phyloP scores from a whole-genome alignment of 331 rosid species.

The Quercus lobata region DNA sequence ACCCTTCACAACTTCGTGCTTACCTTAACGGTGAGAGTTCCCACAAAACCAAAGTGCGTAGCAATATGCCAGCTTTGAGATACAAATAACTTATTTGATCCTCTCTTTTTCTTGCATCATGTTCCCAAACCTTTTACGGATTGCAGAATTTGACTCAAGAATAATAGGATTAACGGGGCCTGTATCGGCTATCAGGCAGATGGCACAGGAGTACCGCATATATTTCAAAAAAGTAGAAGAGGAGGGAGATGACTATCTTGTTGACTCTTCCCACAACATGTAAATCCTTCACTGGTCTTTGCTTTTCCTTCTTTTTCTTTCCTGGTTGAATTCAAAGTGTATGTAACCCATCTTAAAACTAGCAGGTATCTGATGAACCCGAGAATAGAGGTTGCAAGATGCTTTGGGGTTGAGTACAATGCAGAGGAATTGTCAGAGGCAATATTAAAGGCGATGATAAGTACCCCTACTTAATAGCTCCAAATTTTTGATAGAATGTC shows the following conservation, averaged over 20 bases:
- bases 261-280: slow-evolving; percentile 85
- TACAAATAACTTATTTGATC: neutral
- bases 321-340: slow-evolving; percentile 14
- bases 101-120: neutral
- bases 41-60: neutral
- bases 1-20: slow-evolving; percentile 65
- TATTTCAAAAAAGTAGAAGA: slow-evolving; percentile 77
- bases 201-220: slow-evolving; percentile 86
- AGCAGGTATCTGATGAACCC: slow-evolving; percentile 84
- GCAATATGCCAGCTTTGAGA: neutral
- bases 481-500: neutral
- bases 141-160: slow-evolving; percentile 77
- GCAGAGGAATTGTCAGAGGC: slow-evolving; percentile 65
- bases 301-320: neutral
- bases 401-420: slow-evolving; percentile 80
- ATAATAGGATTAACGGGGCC: slow-evolving; percentile 79
- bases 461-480: slow-evolving; percentile 26
- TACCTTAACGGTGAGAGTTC: slow-evolving; percentile 74
- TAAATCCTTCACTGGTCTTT: slow-evolving; percentile 29
- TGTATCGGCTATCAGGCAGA: slow-evolving; percentile 69
- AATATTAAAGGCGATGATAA: slow-evolving; percentile 48
- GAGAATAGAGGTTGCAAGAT: slow-evolving; percentile 74
- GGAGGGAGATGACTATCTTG: slow-evolving; percentile 85
- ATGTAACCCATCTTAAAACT: slow-evolving; percentile 13
- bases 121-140: slow-evolving; percentile 1